Conservation (phyloP, 2,329 filamentous ascomycete genomes). For the Xylariaceae sp. region DNA sequence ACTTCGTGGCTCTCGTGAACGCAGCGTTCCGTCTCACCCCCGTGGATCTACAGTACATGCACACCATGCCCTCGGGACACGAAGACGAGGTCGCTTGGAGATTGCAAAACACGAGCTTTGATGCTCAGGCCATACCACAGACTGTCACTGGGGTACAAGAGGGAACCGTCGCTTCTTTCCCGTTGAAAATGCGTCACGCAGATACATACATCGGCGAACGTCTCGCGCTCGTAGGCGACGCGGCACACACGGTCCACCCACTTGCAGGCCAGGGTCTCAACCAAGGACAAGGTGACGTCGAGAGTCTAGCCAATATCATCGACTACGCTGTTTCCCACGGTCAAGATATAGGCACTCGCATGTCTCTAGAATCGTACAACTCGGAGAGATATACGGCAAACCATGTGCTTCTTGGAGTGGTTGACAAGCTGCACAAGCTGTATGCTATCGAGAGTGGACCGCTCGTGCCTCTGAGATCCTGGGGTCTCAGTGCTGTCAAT, state of each 20-base stretch:
- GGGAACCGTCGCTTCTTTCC: constrained; percentile 82
- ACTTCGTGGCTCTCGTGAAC: constrained; percentile 87
- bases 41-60: constrained; percentile 80
- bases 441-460: constrained; percentile 81
- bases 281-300: constrained; percentile 85
- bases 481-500: constrained; percentile 76
- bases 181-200: constrained; percentile 87
- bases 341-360: constrained; percentile 76
- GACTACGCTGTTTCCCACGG: constrained; percentile 76
- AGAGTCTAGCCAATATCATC: constrained; percentile 72
- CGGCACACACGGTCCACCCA: constrained; percentile 92
- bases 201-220: constrained; percentile 88
- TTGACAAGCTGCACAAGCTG: constrained; percentile 88
- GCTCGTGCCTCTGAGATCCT: constrained; percentile 73
- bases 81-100: constrained; percentile 84
- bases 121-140: constrained; percentile 60
- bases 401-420: constrained; percentile 72
- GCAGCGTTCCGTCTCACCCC: constrained; percentile 82
- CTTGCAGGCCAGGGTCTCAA: constrained; percentile 94
- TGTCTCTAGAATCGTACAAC: constrained; percentile 80
- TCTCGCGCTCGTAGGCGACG: constrained; percentile 89
- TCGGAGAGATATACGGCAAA: constrained; percentile 80
- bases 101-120: constrained; percentile 63
- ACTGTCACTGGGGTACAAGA: constrained; percentile 69
- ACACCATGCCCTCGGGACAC: constrained; percentile 58